phyloP scores from a whole-genome alignment of 805 yeast genomes.

The Yarrowia sp. region DNA sequence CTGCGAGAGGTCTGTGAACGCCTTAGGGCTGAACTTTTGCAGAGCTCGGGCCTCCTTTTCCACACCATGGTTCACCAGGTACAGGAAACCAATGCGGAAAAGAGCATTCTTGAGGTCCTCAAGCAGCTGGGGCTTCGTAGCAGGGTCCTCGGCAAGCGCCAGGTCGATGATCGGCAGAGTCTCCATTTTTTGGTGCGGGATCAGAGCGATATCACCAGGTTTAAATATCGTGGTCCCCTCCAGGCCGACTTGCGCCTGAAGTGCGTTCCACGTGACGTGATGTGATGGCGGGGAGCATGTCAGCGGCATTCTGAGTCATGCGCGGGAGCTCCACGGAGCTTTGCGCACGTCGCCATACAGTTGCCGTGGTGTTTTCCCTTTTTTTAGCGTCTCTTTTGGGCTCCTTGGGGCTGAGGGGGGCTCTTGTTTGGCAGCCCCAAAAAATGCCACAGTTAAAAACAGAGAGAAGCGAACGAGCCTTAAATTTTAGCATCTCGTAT shows the following conservation, averaged over 20 bases:
- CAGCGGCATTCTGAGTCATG: constrained; percentile 1
- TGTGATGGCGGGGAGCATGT: constrained; percentile 4
- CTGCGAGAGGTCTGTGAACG: constrained; percentile 49
- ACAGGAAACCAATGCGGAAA: constrained; percentile 56
- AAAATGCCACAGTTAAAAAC: no score
- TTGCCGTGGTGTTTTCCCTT: no score
- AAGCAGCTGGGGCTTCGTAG: constrained; percentile 46
- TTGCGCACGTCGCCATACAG: neutral
- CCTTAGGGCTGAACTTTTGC: constrained; percentile 43
- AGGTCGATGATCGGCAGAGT: constrained; percentile 44
- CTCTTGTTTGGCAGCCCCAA: no score
- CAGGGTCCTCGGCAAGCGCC: constrained; percentile 43
- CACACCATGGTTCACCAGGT: constrained; percentile 50
- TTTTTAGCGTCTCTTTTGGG: no score
- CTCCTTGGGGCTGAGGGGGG: no score
- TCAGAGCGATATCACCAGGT: neutral
- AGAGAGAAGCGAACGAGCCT: no score
- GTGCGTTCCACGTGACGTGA: neutral
- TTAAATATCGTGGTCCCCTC: neutral
- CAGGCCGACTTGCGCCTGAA: constrained; percentile 1
- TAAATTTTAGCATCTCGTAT: neutral
- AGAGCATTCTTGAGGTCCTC: constrained; percentile 45
- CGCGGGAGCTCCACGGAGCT: neutral
- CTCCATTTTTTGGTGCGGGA: neutral
- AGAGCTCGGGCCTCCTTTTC: constrained; percentile 42